These are phyloP conservation scores for Passalora sequoiae DNA, from an alignment of 2,329 filamentous ascomycete species.

Conservation along the genomic window DNA sequence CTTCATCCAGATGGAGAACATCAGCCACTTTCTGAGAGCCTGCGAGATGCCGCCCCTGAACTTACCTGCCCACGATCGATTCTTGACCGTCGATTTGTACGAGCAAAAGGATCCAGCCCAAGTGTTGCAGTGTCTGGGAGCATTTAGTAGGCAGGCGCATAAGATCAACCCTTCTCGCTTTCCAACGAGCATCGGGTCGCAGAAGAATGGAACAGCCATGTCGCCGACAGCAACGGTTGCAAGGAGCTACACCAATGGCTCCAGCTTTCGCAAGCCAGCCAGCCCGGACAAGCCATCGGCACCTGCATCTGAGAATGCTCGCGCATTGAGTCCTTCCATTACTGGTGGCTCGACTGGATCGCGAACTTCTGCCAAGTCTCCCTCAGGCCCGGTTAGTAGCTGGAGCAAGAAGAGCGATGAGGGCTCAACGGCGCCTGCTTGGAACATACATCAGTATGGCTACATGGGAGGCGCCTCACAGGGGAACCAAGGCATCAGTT, in stretches of 20 bases:
- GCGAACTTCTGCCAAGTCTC: constrained; percentile 41
- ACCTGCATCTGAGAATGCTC: constrained; percentile 25
- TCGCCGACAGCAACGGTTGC: constrained; percentile 20
- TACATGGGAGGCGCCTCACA: constrained; percentile 98
- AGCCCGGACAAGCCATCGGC: constrained; percentile 29
- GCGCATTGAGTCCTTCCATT: constrained; percentile 43
- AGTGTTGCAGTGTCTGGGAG: constrained; percentile 84
- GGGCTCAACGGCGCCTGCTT: constrained; percentile 75
- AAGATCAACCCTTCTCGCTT: constrained; percentile 68
- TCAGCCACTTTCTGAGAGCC: constrained; percentile 86
- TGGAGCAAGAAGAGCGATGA: constrained; percentile 88
- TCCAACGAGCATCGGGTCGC: constrained; percentile 69
- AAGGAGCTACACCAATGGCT: constrained; percentile 18
- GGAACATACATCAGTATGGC: constrained; percentile 98
- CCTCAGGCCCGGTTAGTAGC: constrained; percentile 62
- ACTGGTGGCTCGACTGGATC: constrained; percentile 56
- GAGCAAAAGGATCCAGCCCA: constrained; percentile 94
- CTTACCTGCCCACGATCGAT: constrained; percentile 88
- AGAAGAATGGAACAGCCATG: constrained; percentile 50
- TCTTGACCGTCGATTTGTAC: constrained; percentile 93
- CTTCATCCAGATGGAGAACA: constrained; percentile 99
- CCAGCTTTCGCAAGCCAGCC: constrained; percentile 17
- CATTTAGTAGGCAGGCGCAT: constrained; percentile 85
- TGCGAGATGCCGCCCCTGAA: constrained; percentile 80
- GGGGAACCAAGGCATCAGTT: constrained; percentile 87